Evolutionary conservation across 140 eudicot species (phyloP).

Genomic region (Senecio squalidus): DNA sequence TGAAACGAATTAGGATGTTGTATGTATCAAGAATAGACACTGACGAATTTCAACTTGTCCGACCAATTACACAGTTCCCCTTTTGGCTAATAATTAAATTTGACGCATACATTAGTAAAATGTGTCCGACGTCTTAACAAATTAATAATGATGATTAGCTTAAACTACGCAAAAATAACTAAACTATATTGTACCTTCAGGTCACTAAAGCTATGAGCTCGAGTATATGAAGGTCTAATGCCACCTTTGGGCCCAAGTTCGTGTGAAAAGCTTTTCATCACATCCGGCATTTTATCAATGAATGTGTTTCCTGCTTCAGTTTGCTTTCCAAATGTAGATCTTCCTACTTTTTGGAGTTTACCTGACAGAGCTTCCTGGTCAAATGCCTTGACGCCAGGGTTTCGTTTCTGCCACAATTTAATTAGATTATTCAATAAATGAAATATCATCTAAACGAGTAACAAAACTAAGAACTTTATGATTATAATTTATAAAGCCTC

Average conservation of each 20-base stretch:
- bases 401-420: constrained; percentile 35
- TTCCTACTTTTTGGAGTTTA: constrained; percentile 38
- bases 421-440: constrained; percentile 5
- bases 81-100: too few relatives aligned
- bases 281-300: constrained; percentile 48
- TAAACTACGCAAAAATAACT: neutral
- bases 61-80: too few relatives aligned
- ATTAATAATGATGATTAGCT: neutral
- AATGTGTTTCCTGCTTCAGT: constrained; percentile 26
- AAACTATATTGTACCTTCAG: constrained; percentile 47
- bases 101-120: too few relatives aligned
- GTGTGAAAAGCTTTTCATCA: constrained; percentile 74
- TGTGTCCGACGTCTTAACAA: neutral
- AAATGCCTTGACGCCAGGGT: constrained; percentile 31
- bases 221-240: constrained; percentile 45
- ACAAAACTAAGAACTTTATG: too few relatives aligned
- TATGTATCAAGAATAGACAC: too few relatives aligned
- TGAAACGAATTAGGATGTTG: too few relatives aligned
- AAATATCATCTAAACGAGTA: neutral
- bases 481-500: constrained; percentile 30
- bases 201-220: constrained; percentile 75
- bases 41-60: too few relatives aligned
- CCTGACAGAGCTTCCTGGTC: constrained; percentile 44
- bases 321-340: constrained; percentile 32
- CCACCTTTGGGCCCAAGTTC: constrained; percentile 89